These are phyloP conservation scores for Paraleonurus japonicus DNA, from an alignment of 257 asterid species.

Conservation along the genomic window DNA sequence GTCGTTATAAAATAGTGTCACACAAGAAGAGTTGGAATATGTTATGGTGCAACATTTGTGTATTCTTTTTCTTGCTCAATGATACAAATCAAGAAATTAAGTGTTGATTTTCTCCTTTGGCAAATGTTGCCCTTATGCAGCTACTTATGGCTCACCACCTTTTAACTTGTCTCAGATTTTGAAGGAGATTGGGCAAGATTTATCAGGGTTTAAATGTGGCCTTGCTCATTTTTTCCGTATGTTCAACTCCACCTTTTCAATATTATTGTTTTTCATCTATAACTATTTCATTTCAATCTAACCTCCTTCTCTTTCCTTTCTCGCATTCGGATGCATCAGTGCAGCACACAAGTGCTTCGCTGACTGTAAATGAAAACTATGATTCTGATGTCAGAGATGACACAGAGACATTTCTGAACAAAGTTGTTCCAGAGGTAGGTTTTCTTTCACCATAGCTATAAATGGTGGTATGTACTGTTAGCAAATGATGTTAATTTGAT, in stretches of 20 bases:
- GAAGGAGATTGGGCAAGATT: conserved; percentile 84
- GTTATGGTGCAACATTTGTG: neutral
- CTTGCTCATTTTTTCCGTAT: conserved; percentile 88
- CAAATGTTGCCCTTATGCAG: conserved; percentile 1
- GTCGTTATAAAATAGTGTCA: neutral
- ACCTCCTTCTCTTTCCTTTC: neutral
- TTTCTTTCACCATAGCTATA: conserved; percentile 19
- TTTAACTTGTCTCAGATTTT: conserved; percentile 51
- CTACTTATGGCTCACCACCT: conserved; percentile 22
- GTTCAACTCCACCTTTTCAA: conserved; percentile 22
- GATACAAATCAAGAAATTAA: neutral
- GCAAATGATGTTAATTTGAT: conserved; percentile 22
- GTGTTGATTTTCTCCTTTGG: neutral
- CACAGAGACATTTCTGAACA: conserved; percentile 87
- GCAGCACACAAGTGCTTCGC: conserved; percentile 99
- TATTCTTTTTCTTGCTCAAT: conserved; percentile 3
- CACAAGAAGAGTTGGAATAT: neutral
- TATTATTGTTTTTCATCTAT: neutral
- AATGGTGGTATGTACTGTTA: conserved; percentile 14
- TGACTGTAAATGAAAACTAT: conserved; percentile 89
- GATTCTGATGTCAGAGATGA: conserved; percentile 94
- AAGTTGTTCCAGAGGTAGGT: conserved; percentile 87
- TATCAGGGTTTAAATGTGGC: conserved; percentile 82
- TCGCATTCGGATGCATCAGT: conserved; percentile 42
- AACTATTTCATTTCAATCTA: neutral